phyloP scores from a whole-genome alignment of 2,329 filamentous ascomycete genomes.

The Fusarium temperatum region DNA sequence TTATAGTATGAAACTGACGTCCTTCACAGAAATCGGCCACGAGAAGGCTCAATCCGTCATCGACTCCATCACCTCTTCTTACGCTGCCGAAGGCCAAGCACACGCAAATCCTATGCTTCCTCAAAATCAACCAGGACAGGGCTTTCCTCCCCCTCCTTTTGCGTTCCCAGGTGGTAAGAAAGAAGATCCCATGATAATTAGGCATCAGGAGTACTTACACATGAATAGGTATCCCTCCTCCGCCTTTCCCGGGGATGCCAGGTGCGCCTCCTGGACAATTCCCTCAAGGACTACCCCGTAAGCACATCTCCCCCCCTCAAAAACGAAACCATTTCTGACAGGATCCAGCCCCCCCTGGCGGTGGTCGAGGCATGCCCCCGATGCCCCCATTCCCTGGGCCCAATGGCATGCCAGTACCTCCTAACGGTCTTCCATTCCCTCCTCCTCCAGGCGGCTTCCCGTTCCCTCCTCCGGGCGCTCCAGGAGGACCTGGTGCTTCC shows the following conservation, averaged over 20 bases:
- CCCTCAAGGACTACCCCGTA: slow-evolving; percentile 62
- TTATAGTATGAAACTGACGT: slow-evolving; percentile 5
- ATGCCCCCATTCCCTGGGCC: slow-evolving; percentile 55
- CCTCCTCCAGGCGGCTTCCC: slow-evolving; percentile 39
- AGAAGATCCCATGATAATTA: slow-evolving; percentile 36
- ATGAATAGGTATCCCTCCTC: slow-evolving; percentile 64
- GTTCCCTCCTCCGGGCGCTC: slow-evolving; percentile 52
- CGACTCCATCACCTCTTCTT: slow-evolving; percentile 95
- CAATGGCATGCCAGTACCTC: slow-evolving; percentile 56
- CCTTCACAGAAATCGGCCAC: slow-evolving; percentile 84
- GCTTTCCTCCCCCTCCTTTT: slow-evolving; percentile 64
- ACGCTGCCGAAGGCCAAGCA: slow-evolving; percentile 91
- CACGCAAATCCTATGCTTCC: slow-evolving; percentile 85
- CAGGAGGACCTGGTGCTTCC: slow-evolving; percentile 40
- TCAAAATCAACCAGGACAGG: slow-evolving; percentile 69
- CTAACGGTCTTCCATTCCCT: slow-evolving; percentile 51
- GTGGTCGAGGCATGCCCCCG: slow-evolving; percentile 59
- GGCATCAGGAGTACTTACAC: slow-evolving; percentile 9
- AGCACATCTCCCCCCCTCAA: slow-evolving; percentile 41
- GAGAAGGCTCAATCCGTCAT: slow-evolving; percentile 99
- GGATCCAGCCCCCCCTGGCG: slow-evolving; percentile 57
- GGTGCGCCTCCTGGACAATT: slow-evolving; percentile 52
- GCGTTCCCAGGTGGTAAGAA: slow-evolving; percentile 67
- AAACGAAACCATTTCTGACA: slow-evolving; percentile 13
- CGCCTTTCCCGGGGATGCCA: slow-evolving; percentile 66